Base-by-base conservation (phyloP, 192 early-diverging fungal species). In the Oehlia diaphana region DNA sequence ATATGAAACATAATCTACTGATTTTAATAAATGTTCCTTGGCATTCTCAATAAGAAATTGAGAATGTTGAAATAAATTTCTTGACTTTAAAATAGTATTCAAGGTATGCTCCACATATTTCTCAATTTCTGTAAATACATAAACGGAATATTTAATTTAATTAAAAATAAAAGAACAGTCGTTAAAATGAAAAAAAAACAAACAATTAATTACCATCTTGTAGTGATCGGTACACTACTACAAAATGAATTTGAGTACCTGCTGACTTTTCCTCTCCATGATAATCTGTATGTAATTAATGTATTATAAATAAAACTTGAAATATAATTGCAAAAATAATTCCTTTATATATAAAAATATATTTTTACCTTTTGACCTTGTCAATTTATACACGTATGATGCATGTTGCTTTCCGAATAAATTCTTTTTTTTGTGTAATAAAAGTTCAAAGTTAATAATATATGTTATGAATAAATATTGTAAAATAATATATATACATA, bases 1-100 rank as follows among this genome's bases (percentile, higher is more conserved):
- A 80, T 93, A 93, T 9, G 81, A 80, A 68, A 83, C 79, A 72
- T 86, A 89, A 78, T 93, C 92, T 35, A 92, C 83, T 47, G 82
- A 80, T 19, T 80, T 79, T 44, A 89, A 49, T 39, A 91, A 84
- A n/a, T 84, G 83, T 58, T 84, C 85, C 64, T 84, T 84, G 33
- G 90, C 78, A 50, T 85, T 85, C 23, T 78, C 78, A 64, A 86
- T 81, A 16, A 89, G 76, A 68, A 86, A 89, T 4, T 79, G 44
- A 9, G 78, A 78, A 53, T 90, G 89, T 67, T 90, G 89, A 9
- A 82, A 84, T 33, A 90, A 75, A 50, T 87, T 82, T 14, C 82
- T 80, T 37, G 86, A 81, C 39, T 81, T 75, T 58, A 90, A 23
- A n/a, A 83, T 82, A 21, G 77, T 67, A 26, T 85, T 64, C 13